phyloP scores from a whole-genome alignment of 805 yeast genomes.

The Myxozyma sirexii region DNA sequence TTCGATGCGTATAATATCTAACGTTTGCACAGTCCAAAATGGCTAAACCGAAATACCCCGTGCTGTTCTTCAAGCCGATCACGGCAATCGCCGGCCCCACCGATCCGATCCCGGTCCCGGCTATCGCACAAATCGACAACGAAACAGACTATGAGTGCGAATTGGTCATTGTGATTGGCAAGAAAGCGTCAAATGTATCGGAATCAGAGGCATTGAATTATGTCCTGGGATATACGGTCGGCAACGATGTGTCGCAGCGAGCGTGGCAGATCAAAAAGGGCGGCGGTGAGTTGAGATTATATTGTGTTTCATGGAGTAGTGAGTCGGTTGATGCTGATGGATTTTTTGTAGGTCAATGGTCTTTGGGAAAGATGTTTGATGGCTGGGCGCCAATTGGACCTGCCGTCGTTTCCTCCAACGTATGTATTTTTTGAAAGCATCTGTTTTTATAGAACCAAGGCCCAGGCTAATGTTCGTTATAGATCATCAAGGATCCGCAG shows the following conservation, averaged over 20 bases:
- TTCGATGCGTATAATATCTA: too few species aligned
- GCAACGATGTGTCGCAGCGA: slow-evolving; percentile 60
- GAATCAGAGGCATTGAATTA: slow-evolving; percentile 50
- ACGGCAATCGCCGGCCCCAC: slow-evolving; percentile 51
- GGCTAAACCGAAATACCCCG: slow-evolving; percentile 53
- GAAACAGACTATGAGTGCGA: slow-evolving; percentile 59
- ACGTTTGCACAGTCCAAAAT: slow-evolving; percentile 44
- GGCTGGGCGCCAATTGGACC: slow-evolving; percentile 64
- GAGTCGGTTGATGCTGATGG: neutral
- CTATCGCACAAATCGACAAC: slow-evolving; percentile 44
- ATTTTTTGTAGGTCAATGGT: slow-evolving; percentile 48
- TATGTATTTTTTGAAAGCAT: slow-evolving; percentile 7
- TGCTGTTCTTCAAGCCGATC: slow-evolving; percentile 55
- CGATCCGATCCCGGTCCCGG: slow-evolving; percentile 50
- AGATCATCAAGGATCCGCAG: slow-evolving; percentile 44
- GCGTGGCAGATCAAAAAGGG: slow-evolving; percentile 59
- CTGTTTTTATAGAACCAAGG: too few species aligned
- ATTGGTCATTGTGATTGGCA: slow-evolving; percentile 57
- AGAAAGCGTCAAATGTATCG: slow-evolving; percentile 49
- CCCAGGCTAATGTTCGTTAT: too few species aligned
- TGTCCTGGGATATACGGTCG: slow-evolving; percentile 56
- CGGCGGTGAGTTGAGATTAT: slow-evolving; percentile 45
- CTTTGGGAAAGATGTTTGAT: slow-evolving; percentile 57
- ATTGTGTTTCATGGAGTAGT: neutral
- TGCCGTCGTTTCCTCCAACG: slow-evolving; percentile 48